Base-by-base conservation (phyloP, 2,329 filamentous ascomycete species). In the Alternaria longipes region DNA sequence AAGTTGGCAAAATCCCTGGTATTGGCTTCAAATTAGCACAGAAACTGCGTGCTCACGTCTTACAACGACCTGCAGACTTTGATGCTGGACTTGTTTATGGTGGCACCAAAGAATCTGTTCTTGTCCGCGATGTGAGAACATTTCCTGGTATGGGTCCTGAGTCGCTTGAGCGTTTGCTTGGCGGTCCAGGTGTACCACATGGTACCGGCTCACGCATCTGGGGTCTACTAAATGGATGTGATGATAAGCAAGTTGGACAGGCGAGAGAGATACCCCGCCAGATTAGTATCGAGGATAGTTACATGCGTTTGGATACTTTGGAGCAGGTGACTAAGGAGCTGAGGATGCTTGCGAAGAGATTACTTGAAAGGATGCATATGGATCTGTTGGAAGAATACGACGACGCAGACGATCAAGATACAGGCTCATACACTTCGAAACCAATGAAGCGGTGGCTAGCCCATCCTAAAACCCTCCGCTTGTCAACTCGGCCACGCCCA, bases 271-370 rank as follows among this genome's bases (percentile, higher is more conserved):
- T 96, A 1, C 94, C 94, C 0, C 89, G 88, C 1, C 94, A 97
- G 78, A 96, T 98, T 74, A 95, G 92, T 77, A 95, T 98, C 65
- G 94, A 98, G 75, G 94, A 98, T 79, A 95, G 93, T 16, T 98
- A 97, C 76, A 85, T 87, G 24, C 87, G 89, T 0, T 82, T 97
- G 1, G 86, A 90, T 67, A 88, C 84, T 0, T 75, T 90, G 53
- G 78, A 86, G 1, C 85, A 89, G 60, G 87, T 96, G 30, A 80
- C 82, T 42, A 87, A 86, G 64, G 90, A 96, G 78, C 82, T 97
- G 41, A 79, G 82, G n/a, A 84, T 86, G 61, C 81, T 97, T 2
- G 84, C 90, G 0, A 83, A 81, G 12, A 93, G 91, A 66, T 82
- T 98, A 9, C 78, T 97, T 12, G 86, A 87, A 32, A 86, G 94